phyloP scores from a whole-genome alignment of 2,329 filamentous ascomycete species.

The Apiospora pterosperma region DNA sequence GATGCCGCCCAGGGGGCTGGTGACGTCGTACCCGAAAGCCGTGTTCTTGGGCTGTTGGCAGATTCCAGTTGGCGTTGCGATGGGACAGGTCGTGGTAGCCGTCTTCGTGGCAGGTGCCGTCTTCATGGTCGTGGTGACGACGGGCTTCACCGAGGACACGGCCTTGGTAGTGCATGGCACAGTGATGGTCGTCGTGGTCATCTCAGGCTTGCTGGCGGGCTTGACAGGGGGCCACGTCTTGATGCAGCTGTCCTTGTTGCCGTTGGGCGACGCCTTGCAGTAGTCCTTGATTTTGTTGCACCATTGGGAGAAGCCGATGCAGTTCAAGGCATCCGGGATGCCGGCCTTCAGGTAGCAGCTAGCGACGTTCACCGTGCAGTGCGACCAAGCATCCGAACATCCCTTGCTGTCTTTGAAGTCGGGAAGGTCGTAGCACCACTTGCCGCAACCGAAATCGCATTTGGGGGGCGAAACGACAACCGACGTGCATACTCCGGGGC shows the following conservation, averaged over 20 bases:
- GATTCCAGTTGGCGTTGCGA: constrained; percentile 47
- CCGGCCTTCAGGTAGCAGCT: constrained; percentile 51
- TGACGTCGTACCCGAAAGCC: constrained; percentile 64
- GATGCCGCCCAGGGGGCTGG: constrained; percentile 52
- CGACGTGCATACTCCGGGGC: constrained; percentile 41
- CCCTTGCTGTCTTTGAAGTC: constrained; percentile 39
- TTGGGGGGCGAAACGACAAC: constrained; percentile 41
- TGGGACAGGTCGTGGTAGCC: constrained; percentile 31
- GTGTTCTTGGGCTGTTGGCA: constrained; percentile 52
- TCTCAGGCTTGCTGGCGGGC: constrained; percentile 31
- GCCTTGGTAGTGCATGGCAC: constrained; percentile 26
- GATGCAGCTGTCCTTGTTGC: constrained; percentile 30
- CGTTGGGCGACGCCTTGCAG: constrained; percentile 27
- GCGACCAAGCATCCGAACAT: constrained; percentile 40
- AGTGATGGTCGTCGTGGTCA: constrained; percentile 32
- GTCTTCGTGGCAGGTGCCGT: constrained; percentile 6
- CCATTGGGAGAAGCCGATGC: constrained; percentile 49
- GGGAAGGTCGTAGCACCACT: constrained; percentile 42
- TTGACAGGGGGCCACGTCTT: constrained; percentile 42
- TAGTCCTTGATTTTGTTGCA: constrained; percentile 42
- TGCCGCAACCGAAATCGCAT: constrained; percentile 53
- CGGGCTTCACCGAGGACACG: constrained; percentile 12
- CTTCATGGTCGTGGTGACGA: constrained; percentile 17
- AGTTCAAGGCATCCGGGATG: constrained; percentile 45
- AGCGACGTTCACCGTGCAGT: constrained; percentile 43